Evolutionary conservation across 768 basidiomycete genomes (phyloP), one percentile per base, ranked within the genome.

Genomic region (Mycena indigotica): DNA sequence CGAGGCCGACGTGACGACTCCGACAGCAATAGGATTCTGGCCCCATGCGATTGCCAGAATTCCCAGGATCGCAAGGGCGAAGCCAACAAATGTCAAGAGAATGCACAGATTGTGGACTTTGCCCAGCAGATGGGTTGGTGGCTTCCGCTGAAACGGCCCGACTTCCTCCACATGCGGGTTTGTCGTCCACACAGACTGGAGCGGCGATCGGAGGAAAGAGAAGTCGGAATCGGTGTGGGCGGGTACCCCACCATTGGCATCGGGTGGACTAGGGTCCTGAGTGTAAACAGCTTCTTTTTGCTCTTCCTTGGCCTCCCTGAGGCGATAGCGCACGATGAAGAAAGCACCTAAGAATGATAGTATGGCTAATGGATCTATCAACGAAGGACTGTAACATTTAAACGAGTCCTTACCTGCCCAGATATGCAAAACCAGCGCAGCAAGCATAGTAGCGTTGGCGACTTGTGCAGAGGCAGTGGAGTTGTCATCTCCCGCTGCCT

Each of bases 311-410:
- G 84, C 85, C 61, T 81, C 81, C 53, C 77, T 73, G 5, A 86
- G 70, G 57, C 81, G 82, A 70, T 83, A 84, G 32, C 79, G 72
- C 39, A 84, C 74, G 26, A 86, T 73, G 58, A 84, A 76, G 69
- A 84, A 85, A 21, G 82, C 80, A 3, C 75, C 83, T 50, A 82
- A 65, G 69, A 86, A 86, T 2, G 85, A 72, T 30, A 72, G 65
- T 13, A 69, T 70, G 12, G 71, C 76, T n/a, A n/a, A n/a, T 17
- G 5, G 44, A 41, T 28, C 38, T n/a, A 30, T 40, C n/a, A n/a
- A n/a, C 23, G 21, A 26, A 26, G 24, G 5, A 19, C 23, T 21
- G 21, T 24, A 24, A 16, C 15, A 24, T n/a, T 25, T 39, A 48
- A 2, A 35, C 17, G 19, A 29, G 10, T 19, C 67, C 73, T 1